Percentiles rank a stretch among this genome's conserved stretches.
Evolutionary conservation across 2,329 filamentous ascomycete species (phyloP).

Genomic region (Knufia fluminis): DNA sequence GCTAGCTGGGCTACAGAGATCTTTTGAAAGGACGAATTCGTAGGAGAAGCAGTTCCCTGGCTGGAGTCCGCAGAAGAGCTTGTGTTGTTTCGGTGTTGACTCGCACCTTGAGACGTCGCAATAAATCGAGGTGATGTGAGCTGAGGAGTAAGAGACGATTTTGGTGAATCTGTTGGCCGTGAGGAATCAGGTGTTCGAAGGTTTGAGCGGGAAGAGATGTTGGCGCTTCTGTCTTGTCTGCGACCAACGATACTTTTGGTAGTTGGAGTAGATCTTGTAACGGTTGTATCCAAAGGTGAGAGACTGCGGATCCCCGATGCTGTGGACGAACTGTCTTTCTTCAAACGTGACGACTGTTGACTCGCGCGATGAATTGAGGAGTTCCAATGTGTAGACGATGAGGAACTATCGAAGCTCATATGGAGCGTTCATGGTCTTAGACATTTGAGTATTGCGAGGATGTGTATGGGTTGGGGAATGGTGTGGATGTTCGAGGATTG

Average conservation of each 20-base stretch:
- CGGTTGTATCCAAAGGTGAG: conserved; percentile 47
- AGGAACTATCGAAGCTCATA: conserved; percentile 23
- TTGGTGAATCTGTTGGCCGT: neutral
- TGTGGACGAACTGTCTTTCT: conserved; percentile 29
- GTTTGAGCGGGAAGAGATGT: conserved; percentile 14
- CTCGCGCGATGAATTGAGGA: conserved; percentile 14
- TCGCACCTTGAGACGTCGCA: neutral
- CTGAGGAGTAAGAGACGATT: neutral
- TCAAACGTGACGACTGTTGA: conserved; percentile 11
- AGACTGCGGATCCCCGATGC: conserved; percentile 32
- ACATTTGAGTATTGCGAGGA: conserved; percentile 2
- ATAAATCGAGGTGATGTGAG: neutral
- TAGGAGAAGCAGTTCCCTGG: conserved; percentile 36
- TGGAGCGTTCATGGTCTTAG: conserved; percentile 23
- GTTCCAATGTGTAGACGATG: conserved; percentile 18
- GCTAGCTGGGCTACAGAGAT: conserved; percentile 94
- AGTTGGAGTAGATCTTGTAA: conserved; percentile 47
- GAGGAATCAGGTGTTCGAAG: neutral
- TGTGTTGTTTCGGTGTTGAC: neutral
- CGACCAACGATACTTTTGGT: conserved; percentile 46
- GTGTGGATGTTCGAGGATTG: neutral
- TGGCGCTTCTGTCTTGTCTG: conserved; percentile 31
- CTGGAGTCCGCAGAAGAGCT: conserved; percentile 19
- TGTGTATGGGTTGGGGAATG: neutral
- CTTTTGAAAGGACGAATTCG: conserved; percentile 64